These are phyloP conservation scores for Solanum hybrid DNA, from an alignment of 305 asterid genomes.

Conservation along the genomic window DNA sequence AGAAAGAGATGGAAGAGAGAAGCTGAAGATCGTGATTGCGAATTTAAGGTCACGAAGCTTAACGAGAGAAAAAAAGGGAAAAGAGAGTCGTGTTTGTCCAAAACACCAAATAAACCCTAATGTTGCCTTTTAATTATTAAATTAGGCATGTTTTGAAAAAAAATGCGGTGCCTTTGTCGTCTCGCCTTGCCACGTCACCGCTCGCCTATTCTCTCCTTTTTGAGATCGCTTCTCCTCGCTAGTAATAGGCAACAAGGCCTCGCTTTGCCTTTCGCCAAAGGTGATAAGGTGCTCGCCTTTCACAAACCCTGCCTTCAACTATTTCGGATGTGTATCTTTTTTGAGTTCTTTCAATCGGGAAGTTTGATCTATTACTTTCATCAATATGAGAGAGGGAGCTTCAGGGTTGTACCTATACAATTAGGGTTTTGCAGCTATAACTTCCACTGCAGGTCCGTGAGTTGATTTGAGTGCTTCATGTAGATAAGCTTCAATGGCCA, in stretches of 20 bases:
- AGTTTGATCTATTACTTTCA: background rate
- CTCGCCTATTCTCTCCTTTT: background rate
- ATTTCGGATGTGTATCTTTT: background rate
- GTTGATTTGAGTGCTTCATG: background rate
- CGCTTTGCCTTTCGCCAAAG: background rate
- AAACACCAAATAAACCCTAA: background rate
- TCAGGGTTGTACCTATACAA: background rate
- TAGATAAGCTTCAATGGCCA: background rate
- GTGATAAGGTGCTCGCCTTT: background rate
- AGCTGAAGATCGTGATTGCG: background rate
- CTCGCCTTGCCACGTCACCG: background rate
- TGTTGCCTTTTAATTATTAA: background rate
- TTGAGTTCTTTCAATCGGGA: background rate
- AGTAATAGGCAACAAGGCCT: background rate
- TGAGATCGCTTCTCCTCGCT: background rate
- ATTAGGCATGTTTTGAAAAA: background rate
- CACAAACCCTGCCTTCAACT: background rate
- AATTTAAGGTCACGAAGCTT: background rate
- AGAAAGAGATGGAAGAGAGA: background rate
- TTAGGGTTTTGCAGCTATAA: background rate
- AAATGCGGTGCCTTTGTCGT: background rate
- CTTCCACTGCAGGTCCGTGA: background rate
- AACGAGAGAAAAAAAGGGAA: background rate
- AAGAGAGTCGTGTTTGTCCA: background rate
- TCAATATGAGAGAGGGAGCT: background rate